A percentile compares a stretch with the other conserved stretches of the same genome.
Conservation (phyloP, 2,329 filamentous ascomycete species). For the Colletotrichum destructivum region DNA sequence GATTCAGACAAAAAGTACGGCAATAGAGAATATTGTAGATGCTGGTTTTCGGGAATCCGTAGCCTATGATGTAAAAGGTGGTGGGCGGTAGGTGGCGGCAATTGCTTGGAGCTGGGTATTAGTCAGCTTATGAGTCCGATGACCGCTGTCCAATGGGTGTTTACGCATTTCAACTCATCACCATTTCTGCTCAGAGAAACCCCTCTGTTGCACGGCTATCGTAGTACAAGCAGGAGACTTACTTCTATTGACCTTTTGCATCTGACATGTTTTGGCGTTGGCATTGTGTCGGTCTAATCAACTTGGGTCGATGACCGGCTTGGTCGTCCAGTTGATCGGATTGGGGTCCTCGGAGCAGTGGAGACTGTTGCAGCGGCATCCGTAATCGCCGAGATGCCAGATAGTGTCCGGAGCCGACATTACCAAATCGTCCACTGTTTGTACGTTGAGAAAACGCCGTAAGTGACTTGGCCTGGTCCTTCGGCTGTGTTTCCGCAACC, state of each 20-base stretch:
- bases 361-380: constrained; percentile 19
- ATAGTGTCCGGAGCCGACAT: not conserved
- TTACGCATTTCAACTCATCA: constrained; percentile 28
- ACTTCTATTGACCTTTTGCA: accelerated
- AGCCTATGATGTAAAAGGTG: constrained; percentile 41
- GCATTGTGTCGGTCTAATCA: too few species aligned
- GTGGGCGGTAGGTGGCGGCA: constrained; percentile 42
- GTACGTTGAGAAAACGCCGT: too few species aligned
- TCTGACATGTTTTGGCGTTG: not conserved
- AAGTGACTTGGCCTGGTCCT: too few species aligned
- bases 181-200: not conserved
- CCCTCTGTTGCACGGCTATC: too few species aligned
- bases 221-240: too few species aligned
- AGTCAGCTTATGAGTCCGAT: constrained; percentile 27
- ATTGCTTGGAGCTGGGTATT: constrained; percentile 8
- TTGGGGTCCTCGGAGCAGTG: constrained; percentile 26
- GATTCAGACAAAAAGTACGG: not conserved
- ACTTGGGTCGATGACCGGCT: not conserved
- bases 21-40: constrained; percentile 54
- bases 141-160: constrained; percentile 26
- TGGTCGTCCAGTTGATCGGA: constrained; percentile 22
- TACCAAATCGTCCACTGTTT: not conserved
- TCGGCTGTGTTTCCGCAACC: too few species aligned
- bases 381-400: constrained; percentile 25
- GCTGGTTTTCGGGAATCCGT: constrained; percentile 50